phyloP scores from a whole-genome alignment of 1,284 basidiomycete genomes.

The Apiotrichum veenhuisii region DNA sequence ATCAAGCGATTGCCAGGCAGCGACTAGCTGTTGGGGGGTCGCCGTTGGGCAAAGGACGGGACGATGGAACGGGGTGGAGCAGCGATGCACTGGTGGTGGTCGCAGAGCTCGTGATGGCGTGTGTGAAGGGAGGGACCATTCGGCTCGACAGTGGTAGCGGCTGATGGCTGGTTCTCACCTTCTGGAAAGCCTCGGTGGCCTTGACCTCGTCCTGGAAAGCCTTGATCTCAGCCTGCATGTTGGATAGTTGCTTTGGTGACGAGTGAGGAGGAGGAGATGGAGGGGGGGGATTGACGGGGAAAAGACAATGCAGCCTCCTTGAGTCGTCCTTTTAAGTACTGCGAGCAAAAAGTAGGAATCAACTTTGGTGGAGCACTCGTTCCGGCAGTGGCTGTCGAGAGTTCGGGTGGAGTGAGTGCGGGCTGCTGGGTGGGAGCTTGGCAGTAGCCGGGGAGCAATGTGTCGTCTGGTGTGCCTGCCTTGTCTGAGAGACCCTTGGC shows the following conservation, averaged over 20 bases:
- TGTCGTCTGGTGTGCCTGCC: too few species aligned
- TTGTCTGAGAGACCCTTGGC: too few species aligned
- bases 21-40: too few species aligned
- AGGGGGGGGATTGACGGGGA: background rate
- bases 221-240: slow-evolving; percentile 35
- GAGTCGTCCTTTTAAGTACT: background rate
- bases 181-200: slow-evolving; percentile 86
- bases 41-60: too few species aligned
- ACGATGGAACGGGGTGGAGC: too few species aligned
- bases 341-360: background rate
- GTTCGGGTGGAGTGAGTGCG: too few species aligned
- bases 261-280: background rate
- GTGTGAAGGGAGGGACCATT: background rate
- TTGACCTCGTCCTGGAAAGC: slow-evolving; percentile 76
- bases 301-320: background rate
- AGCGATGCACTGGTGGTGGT: background rate
- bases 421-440: too few species aligned
- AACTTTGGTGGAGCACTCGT: background rate
- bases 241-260: background rate
- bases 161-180: slow-evolving; percentile 57
- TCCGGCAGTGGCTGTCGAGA: too few species aligned
- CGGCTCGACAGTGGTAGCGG: background rate
- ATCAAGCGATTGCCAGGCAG: too few species aligned
- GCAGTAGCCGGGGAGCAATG: too few species aligned
- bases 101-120: slow-evolving; percentile 1